phyloP scores from a whole-genome alignment of 176 grass and related monocot genomes.

The Carex cristatella region DNA sequence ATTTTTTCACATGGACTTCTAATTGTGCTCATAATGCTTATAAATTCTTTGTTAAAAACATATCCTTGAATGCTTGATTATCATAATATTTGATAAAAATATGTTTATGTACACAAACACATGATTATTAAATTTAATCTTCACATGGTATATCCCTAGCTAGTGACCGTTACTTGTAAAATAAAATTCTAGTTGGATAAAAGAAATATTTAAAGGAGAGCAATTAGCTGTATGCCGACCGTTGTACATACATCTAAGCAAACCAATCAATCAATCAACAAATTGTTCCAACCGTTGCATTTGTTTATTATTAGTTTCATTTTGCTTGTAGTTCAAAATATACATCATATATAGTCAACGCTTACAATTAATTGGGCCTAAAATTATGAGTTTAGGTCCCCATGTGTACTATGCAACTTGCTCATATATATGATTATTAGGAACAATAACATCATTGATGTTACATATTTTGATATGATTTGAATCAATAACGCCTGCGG shows the following conservation, averaged over 20 bases:
- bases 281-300: background rate
- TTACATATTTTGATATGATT: background rate
- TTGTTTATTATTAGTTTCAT: background rate
- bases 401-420: slow-evolving; percentile 5
- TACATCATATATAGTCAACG: background rate
- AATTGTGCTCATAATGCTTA: background rate
- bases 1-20: background rate
- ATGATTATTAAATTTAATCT: background rate
- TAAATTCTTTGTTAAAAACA: background rate
- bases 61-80: background rate
- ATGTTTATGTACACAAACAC: background rate
- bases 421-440: background rate
- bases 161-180: slow-evolving; percentile 7
- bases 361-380: background rate
- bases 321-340: background rate
- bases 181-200: background rate
- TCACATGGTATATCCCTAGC: background rate
- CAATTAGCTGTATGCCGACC: background rate
- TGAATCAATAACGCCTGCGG: background rate
- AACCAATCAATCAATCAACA: slow-evolving; percentile 1
- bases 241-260: slow-evolving; percentile 7
- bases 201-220: background rate
- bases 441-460: background rate
- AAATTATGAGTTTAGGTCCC: background rate
- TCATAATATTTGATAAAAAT: background rate